These are phyloP conservation scores for Penicillium canescens DNA, from an alignment of 495 filamentous ascomycete genomes.

Conservation along the genomic window DNA sequence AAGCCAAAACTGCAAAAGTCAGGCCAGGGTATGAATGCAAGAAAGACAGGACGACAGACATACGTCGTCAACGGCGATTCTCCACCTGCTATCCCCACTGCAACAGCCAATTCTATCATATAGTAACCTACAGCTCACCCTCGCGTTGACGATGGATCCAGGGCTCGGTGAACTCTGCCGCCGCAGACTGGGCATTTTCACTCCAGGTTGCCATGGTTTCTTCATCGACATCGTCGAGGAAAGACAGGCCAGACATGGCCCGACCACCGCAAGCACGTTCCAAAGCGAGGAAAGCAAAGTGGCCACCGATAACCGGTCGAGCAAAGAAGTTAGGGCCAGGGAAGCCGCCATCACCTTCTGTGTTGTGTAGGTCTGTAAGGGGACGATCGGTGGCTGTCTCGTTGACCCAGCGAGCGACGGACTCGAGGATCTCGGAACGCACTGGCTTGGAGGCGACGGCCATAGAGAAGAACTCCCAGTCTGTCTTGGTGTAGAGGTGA, in stretches of 20 bases:
- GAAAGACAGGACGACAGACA: neutral
- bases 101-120: neutral
- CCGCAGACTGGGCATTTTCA: conserved; percentile 26
- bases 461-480: conserved; percentile 92
- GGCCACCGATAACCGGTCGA: conserved; percentile 81
- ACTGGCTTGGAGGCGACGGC: conserved; percentile 69
- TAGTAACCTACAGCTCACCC: conserved; percentile 20
- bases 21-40: neutral
- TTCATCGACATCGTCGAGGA: conserved; percentile 52
- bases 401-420: conserved; percentile 81
- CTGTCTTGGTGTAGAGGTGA: conserved; percentile 87
- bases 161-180: conserved; percentile 12
- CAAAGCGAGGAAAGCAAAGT: conserved; percentile 82
- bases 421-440: conserved; percentile 71
- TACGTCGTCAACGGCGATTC: neutral
- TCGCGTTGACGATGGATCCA: conserved; percentile 13
- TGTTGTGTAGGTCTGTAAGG: conserved; percentile 83
- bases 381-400: conserved; percentile 78
- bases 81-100: neutral
- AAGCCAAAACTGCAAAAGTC: neutral
- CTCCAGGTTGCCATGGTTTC: conserved; percentile 25
- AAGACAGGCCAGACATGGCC: conserved; percentile 62
- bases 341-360: conserved; percentile 67
- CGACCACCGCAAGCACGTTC: conserved; percentile 73
- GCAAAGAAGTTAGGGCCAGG: conserved; percentile 74